A percentile compares a stretch with the other conserved stretches of the same genome.
phyloP scores from a whole-genome alignment of 768 basidiomycete species.

The Cystofilobasidium capitatum region DNA sequence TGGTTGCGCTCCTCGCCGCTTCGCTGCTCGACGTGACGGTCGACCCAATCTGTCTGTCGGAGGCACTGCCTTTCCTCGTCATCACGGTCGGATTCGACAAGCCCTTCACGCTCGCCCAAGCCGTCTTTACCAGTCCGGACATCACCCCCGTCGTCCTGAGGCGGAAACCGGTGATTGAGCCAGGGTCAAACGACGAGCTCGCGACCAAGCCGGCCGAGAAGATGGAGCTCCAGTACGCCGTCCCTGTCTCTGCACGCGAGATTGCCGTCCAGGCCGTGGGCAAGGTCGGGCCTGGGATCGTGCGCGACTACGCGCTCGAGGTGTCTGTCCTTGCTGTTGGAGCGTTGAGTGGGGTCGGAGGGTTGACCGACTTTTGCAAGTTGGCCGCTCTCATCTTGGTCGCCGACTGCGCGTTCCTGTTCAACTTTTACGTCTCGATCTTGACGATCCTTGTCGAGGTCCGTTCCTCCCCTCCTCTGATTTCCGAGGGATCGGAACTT shows the following conservation, averaged over 20 bases:
- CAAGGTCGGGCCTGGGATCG: conserved; percentile 67
- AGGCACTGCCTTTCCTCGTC: conserved; percentile 93
- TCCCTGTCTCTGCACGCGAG: conserved; percentile 57
- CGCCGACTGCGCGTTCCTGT: conserved; percentile 77
- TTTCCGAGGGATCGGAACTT: neutral
- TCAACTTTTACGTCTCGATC: conserved; percentile 80
- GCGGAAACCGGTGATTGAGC: conserved; percentile 26
- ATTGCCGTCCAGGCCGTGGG: conserved; percentile 76
- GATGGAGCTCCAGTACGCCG: conserved; percentile 38
- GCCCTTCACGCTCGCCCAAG: conserved; percentile 77
- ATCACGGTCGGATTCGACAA: conserved; percentile 98
- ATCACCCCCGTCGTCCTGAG: conserved; percentile 37
- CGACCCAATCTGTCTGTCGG: conserved; percentile 84
- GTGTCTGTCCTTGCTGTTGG: conserved; percentile 81
- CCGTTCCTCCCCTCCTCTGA: neutral
- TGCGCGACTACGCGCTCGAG: conserved; percentile 87
- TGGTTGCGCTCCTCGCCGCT: conserved; percentile 68
- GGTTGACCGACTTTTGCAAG: conserved; percentile 86
- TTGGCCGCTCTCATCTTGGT: conserved; percentile 79
- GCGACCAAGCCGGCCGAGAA: conserved; percentile 34
- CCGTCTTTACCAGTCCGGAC: conserved; percentile 72
- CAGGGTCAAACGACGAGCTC: conserved; percentile 29
- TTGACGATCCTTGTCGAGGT: conserved; percentile 96
- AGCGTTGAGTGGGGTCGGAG: conserved; percentile 74
- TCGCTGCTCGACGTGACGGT: conserved; percentile 72